Percentiles rank a stretch among this genome's conserved stretches.
phyloP scores from a whole-genome alignment of 345 rosid genomes.

The Corchorus capsularis region DNA sequence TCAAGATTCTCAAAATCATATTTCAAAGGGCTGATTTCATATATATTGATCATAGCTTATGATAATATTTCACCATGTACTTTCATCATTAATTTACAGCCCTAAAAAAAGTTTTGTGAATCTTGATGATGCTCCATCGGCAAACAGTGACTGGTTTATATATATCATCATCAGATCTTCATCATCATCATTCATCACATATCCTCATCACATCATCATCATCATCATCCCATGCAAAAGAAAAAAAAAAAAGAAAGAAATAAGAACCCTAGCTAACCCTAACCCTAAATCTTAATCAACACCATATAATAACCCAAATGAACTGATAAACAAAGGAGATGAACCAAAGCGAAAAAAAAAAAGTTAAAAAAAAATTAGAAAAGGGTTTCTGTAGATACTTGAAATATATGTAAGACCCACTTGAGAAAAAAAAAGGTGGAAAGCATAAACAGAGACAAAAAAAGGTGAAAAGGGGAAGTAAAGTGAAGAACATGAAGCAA shows the following conservation, averaged over 20 bases:
- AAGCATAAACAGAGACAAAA: conserved; percentile 4
- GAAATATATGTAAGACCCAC: conserved; percentile 32
- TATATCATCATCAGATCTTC: conserved; percentile 25
- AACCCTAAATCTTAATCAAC: conserved; percentile 50
- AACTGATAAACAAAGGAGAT: conserved; percentile 1
- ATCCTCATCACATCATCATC: conserved; percentile 7
- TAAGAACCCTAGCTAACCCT: conserved; percentile 18
- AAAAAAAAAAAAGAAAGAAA: conserved; percentile 14
- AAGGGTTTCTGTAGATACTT: conserved; percentile 1
- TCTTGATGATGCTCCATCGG: conserved; percentile 92
- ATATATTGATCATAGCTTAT: conserved; percentile 20
- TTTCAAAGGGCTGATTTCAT: conserved; percentile 15
- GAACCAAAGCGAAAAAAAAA: background rate
- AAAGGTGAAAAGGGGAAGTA: background rate
- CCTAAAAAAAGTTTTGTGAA: conserved; percentile 57
- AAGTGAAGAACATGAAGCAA: background rate
- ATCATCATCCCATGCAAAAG: conserved; percentile 16
- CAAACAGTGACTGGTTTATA: conserved; percentile 58
- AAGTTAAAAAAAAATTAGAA: background rate
- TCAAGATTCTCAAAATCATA: conserved; percentile 73
- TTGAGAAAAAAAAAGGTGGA: conserved; percentile 15
- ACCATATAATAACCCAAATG: background rate
- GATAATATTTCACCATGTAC: conserved; percentile 18
- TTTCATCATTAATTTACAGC: conserved; percentile 18
- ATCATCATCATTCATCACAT: too few relatives aligned